Evolutionary conservation across 192 early-diverging fungal species (phyloP), one percentile per base, ranked within the genome.

Genomic region (Funneliformis geosporum): DNA sequence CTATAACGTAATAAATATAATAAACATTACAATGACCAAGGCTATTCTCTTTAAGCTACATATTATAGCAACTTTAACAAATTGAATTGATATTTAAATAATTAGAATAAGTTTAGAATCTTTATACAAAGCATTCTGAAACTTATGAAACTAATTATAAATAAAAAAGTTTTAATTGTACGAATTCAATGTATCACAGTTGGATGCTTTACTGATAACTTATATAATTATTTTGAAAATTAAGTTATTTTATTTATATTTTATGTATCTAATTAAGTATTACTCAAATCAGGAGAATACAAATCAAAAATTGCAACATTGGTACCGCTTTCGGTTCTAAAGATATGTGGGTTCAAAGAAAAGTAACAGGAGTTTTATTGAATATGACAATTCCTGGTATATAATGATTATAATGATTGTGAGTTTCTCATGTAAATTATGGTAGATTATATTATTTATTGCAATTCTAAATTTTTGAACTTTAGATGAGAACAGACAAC

Each of bases 151-250:
- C n/a, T n/a, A n/a, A n/a, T n/a, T n/a, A n/a, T n/a, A n/a, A n/a
- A n/a, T n/a, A n/a, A n/a, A n/a, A n/a, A n/a, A n/a, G n/a, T n/a
- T n/a, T n/a, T n/a, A n/a, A n/a, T n/a, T n/a, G n/a, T n/a, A n/a
- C n/a, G n/a, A n/a, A n/a, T n/a, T n/a, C 94, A 96, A 84, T 94
- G 93, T 80, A 97, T 96, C 84, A 94, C 95, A 16, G 96, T 96
- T 18, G 96, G 96, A 16, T 97, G 96, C 85, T 94, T 97, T 78
- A 97, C 96, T 81, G 91, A 90, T 91, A 86, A 27, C 79, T 71
- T 40, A 27, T 67, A 60, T 43, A 27, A 25, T 67, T 42, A 28
- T 16, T 39, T 27, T 71, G 43, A 39, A 33, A 64, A 40, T n/a
- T n/a, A 50, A 78, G 14, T 38, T 77, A 73, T 25, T 64, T 23